These are phyloP conservation scores for Lanmaoa rubissima DNA, from an alignment of 768 basidiomycete species.

Conservation along the genomic window DNA sequence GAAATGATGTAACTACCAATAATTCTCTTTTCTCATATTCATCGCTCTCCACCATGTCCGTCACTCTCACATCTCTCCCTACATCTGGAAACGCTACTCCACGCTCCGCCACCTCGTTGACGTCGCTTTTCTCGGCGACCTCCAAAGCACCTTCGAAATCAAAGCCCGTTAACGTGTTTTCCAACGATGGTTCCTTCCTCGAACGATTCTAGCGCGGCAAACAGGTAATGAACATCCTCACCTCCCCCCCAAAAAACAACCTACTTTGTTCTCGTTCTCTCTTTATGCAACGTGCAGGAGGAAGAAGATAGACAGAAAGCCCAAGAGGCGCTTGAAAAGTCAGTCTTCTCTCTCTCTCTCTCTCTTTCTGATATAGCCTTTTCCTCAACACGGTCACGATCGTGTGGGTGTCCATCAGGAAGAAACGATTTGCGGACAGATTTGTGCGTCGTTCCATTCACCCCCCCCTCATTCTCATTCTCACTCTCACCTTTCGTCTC, in stretches of 20 bases:
- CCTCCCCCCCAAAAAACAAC: not conserved
- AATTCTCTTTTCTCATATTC: no score
- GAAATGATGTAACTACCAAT: no score
- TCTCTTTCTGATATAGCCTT: not conserved
- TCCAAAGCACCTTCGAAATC: conserved; percentile 30
- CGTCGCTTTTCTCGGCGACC: conserved; percentile 3
- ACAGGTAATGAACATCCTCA: conserved; percentile 35
- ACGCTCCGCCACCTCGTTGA: not conserved
- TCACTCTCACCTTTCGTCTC: not conserved
- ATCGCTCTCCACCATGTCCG: conserved; percentile 11
- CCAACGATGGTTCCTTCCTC: conserved; percentile 68
- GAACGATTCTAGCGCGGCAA: conserved; percentile 36
- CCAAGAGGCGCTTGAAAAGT: conserved; percentile 52
- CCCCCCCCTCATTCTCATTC: not conserved
- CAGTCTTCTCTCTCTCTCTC: not conserved
- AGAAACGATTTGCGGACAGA: conserved; percentile 57
- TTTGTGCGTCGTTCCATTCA: conserved; percentile 44
- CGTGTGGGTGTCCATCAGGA: conserved; percentile 36
- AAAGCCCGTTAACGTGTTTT: conserved; percentile 60
- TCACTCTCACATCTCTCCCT: not conserved
- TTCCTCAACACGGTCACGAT: not conserved
- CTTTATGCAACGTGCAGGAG: conserved; percentile 37
- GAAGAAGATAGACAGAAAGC: conserved; percentile 58
- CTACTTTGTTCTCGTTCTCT: not conserved
- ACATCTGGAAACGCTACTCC: not conserved